Conservation (phyloP, 306 rosid species). For the Casuarina equisetifolia region DNA sequence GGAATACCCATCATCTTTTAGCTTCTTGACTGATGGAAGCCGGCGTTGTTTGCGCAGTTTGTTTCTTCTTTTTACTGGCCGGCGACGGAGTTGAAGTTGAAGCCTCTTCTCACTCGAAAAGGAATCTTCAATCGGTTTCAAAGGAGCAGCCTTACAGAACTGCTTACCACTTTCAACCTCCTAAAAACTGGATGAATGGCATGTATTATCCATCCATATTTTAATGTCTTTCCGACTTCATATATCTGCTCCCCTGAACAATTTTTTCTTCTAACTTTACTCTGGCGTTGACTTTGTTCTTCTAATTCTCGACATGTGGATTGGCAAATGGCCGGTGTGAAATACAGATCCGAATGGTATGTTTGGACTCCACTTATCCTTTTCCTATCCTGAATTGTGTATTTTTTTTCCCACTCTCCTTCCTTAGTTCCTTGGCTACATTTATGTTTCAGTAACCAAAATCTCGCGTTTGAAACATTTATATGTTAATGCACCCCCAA, state of each 20-base stretch:
- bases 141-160: slow-evolving; percentile 44
- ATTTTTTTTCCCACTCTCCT: too few relatives aligned
- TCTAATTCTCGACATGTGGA: background rate
- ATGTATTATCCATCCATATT: background rate
- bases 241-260: background rate
- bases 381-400: background rate
- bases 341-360: slow-evolving; percentile 53
- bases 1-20: background rate
- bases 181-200: slow-evolving; percentile 58
- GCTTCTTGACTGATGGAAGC: slow-evolving; percentile 4
- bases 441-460: too few relatives aligned
- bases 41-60: background rate
- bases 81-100: slow-evolving; percentile 23
- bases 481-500: too few relatives aligned
- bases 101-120: slow-evolving; percentile 12
- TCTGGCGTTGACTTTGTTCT: slow-evolving; percentile 5
- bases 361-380: background rate
- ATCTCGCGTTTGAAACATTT: too few relatives aligned
- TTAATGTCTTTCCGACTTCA: background rate
- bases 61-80: slow-evolving; percentile 11
- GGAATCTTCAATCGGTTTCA: slow-evolving; percentile 11
- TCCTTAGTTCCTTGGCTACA: too few relatives aligned
- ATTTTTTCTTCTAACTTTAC: background rate
- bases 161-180: slow-evolving; percentile 58
- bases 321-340: slow-evolving; percentile 18